Percentiles rank a stretch among this genome's conserved stretches.
Conservation (phyloP, 192 early-diverging fungal genomes). For the Funneliformis geosporum region DNA sequence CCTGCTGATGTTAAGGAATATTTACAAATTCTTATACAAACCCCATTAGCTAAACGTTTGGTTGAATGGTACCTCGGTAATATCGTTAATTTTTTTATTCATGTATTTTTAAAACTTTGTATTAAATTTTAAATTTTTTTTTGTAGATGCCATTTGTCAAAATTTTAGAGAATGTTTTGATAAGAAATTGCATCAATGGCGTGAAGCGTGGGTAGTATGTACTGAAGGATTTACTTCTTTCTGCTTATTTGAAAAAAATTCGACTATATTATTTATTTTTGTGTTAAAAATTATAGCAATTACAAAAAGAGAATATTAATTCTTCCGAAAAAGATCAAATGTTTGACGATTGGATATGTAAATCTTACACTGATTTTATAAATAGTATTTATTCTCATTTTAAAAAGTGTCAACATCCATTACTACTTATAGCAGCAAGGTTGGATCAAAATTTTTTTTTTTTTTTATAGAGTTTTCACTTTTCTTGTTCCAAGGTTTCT, state of each 20-base stretch:
- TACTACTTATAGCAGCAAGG: conserved; percentile 12
- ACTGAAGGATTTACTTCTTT: not conserved
- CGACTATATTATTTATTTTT: not conserved
- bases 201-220: conserved; percentile 12
- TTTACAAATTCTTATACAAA: not conserved
- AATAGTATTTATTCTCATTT: conserved; percentile 23
- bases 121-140: not conserved
- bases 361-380: conserved; percentile 18
- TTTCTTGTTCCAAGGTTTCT: not conserved
- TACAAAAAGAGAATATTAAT: not conserved
- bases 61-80: conserved; percentile 34
- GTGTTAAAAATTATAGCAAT: not conserved
- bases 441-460: not conserved
- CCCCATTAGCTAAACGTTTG: not conserved
- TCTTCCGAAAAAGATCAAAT: not conserved
- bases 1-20: conserved; percentile 14
- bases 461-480: not conserved
- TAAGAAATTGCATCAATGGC: conserved; percentile 20
- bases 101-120: not conserved
- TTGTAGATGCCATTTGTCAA: conserved; percentile 1
- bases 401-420: conserved; percentile 12
- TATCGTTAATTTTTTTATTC: not conserved
- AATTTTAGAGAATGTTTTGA: conserved; percentile 20
- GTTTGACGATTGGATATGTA: conserved; percentile 8
- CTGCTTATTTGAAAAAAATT: not conserved